phyloP scores from a whole-genome alignment of 176 grass and related monocot species.

The Carex littledalei region DNA sequence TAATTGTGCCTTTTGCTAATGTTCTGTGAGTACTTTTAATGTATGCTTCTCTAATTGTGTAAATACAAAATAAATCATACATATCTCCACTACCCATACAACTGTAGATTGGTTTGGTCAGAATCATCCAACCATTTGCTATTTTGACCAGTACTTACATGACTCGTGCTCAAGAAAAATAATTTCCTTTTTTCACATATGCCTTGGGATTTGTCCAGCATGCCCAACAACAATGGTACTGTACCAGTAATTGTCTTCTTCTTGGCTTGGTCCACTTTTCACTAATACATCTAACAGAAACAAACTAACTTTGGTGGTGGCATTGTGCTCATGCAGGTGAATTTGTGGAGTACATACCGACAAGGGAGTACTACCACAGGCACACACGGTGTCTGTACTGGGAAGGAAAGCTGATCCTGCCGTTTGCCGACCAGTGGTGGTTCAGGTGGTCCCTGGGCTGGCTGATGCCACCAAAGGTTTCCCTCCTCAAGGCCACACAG shows the following conservation, averaged over 20 bases:
- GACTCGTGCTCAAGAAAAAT: background rate
- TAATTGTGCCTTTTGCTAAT: background rate
- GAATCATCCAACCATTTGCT: background rate
- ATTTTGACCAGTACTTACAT: background rate
- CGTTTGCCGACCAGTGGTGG: constrained; percentile 90
- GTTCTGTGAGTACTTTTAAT: background rate
- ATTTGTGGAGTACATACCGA: constrained; percentile 96
- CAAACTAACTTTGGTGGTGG: background rate
- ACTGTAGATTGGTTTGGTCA: background rate
- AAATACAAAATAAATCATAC: background rate
- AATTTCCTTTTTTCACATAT: background rate
- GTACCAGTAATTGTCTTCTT: background rate
- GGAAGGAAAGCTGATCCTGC: constrained; percentile 95
- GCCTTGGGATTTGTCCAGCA: background rate
- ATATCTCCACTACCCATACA: background rate
- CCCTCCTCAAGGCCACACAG: constrained; percentile 85
- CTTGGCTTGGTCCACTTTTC: background rate
- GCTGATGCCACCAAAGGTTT: constrained; percentile 97
- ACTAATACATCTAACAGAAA: background rate
- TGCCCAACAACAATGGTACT: background rate
- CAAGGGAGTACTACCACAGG: constrained; percentile 88
- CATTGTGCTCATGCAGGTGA: constrained; percentile 26
- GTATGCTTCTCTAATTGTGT: background rate
- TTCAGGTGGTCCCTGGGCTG: constrained; percentile 82
- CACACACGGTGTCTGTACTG: constrained; percentile 93